phyloP scores from a whole-genome alignment of 495 filamentous ascomycete species.

The Thermothielavioides terrestris region DNA sequence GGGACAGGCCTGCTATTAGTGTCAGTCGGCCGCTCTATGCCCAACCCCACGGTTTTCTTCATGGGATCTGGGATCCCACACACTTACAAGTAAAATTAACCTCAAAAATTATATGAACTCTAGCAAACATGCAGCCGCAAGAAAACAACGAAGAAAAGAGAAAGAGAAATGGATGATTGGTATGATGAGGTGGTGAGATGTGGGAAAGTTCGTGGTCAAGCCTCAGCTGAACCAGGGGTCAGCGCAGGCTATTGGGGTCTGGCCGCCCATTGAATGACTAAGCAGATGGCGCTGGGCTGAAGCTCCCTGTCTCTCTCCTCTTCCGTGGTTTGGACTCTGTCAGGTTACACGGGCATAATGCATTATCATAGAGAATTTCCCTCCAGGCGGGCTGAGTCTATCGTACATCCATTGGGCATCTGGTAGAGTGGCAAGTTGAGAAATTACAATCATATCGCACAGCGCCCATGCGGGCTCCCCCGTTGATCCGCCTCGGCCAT shows the following conservation, averaged over 20 bases:
- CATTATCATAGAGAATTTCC: background rate
- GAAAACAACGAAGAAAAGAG: background rate
- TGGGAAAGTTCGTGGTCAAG: background rate
- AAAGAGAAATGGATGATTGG: background rate
- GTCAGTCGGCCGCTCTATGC: no score
- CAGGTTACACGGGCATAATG: no score
- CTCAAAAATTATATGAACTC: background rate
- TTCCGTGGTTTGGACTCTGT: no score
- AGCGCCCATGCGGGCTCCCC: background rate
- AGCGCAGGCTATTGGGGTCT: slow-evolving; percentile 2
- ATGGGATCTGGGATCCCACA: no score
- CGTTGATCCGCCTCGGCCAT: background rate
- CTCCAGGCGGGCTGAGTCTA: background rate
- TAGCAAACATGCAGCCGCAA: background rate
- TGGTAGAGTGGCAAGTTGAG: slow-evolving; percentile 7
- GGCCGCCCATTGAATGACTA: slow-evolving; percentile 9
- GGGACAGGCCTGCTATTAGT: background rate
- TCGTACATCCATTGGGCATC: background rate
- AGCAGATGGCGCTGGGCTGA: slow-evolving; percentile 2
- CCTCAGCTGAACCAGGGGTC: slow-evolving; percentile 3
- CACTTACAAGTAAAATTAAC: background rate
- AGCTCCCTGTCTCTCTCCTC: no score
- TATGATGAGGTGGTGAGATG: background rate
- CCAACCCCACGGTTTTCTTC: no score
- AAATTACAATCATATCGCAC: slow-evolving; percentile 9